Evolutionary conservation across 495 filamentous ascomycete genomes (phyloP).

Genomic region (Penicillium paradoxum): DNA sequence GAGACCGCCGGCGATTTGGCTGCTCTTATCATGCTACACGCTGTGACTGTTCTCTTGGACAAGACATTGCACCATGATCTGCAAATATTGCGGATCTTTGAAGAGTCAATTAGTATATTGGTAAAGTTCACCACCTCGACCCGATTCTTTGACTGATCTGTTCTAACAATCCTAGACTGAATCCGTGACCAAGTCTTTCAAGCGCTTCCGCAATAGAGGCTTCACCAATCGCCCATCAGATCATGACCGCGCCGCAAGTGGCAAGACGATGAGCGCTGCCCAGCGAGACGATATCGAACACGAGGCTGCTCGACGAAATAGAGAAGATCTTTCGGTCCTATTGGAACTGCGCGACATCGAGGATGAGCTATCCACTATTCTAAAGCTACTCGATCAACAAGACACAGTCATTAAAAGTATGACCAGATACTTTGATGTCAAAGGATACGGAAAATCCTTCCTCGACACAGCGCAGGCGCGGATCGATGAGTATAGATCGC

Average conservation of each 20-base stretch:
- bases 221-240: slow-evolving; percentile 44
- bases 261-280: slow-evolving; percentile 32
- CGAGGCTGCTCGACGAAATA: slow-evolving; percentile 49
- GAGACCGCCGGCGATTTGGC: slow-evolving; percentile 60
- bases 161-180: slow-evolving; percentile 44
- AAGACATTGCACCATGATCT: slow-evolving; percentile 54
- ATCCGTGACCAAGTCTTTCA: slow-evolving; percentile 58
- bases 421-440: slow-evolving; percentile 34
- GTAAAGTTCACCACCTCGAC: slow-evolving; percentile 20
- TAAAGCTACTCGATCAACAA: slow-evolving; percentile 56
- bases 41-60: slow-evolving; percentile 58
- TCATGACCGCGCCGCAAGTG: slow-evolving; percentile 44
- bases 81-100: slow-evolving; percentile 62
- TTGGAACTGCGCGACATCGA: slow-evolving; percentile 63
- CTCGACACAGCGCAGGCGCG: slow-evolving; percentile 49
- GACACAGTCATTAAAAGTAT: slow-evolving; percentile 47
- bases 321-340: slow-evolving; percentile 58
- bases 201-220: slow-evolving; percentile 52
- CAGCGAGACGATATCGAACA: slow-evolving; percentile 50
- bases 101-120: slow-evolving; percentile 61
- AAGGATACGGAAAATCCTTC: slow-evolving; percentile 32
- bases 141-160: too few relatives aligned
- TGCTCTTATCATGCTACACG: slow-evolving; percentile 56
- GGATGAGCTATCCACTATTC: slow-evolving; percentile 57
- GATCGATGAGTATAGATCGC: slow-evolving; percentile 52